phyloP scores from a whole-genome alignment of 2,329 filamentous ascomycete genomes.

The Emmonsiellopsis sp. region DNA sequence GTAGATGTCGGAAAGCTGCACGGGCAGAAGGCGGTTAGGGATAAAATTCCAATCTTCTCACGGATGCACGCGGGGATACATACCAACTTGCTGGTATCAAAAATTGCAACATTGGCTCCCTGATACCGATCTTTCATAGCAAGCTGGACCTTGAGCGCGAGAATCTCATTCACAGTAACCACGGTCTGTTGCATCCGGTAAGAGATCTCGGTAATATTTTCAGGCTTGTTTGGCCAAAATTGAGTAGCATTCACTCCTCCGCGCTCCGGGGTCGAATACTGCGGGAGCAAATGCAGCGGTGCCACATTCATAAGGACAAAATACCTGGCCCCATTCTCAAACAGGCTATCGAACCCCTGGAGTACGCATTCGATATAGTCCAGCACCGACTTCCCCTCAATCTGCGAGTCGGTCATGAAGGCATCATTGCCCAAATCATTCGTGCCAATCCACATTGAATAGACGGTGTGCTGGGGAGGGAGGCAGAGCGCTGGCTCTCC shows the following conservation, averaged over 20 bases:
- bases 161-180: constrained; percentile 42
- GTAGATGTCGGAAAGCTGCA: constrained; percentile 54
- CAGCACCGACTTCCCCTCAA: constrained; percentile 48
- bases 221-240: constrained; percentile 39
- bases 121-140: constrained; percentile 35
- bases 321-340: constrained; percentile 55
- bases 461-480: constrained; percentile 54
- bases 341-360: constrained; percentile 51
- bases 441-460: constrained; percentile 71
- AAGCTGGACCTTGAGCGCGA: constrained; percentile 39
- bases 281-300: constrained; percentile 57
- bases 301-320: constrained; percentile 64
- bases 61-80: background rate
- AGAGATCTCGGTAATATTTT: constrained; percentile 42
- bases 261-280: constrained; percentile 48
- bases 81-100: constrained; percentile 56
- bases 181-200: constrained; percentile 45
- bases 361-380: constrained; percentile 63
- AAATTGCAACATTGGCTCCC: constrained; percentile 53
- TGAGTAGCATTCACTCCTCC: constrained; percentile 34
- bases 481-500: constrained; percentile 27
- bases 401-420: constrained; percentile 57
- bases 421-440: constrained; percentile 63
- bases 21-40: background rate
- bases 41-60: background rate